Conservation (phyloP, 495 filamentous ascomycete genomes). For the Chaetomium tenue region DNA sequence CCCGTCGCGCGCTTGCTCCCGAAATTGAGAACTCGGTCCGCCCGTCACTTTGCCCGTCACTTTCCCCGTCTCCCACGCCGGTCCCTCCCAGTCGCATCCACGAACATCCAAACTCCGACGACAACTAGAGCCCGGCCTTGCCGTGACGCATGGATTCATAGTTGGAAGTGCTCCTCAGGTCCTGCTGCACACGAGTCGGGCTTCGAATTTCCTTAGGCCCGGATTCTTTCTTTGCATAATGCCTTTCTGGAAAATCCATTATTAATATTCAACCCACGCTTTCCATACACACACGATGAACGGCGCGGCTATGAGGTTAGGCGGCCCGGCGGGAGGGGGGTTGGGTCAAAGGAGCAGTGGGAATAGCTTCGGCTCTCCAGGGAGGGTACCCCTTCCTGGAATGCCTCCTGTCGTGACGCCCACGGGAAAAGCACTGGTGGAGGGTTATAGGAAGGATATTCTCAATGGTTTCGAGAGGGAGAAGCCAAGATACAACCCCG, state of each 20-base stretch:
- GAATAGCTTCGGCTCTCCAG: conserved; percentile 20
- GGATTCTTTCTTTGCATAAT: conserved; percentile 20
- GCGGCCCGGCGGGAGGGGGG: conserved; percentile 13
- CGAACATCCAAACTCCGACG: background rate
- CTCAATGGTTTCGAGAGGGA: conserved; percentile 46
- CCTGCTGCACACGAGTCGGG: background rate
- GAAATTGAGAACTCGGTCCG: background rate
- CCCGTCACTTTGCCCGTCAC: background rate
- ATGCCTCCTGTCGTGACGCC: conserved; percentile 30
- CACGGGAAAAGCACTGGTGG: conserved; percentile 41
- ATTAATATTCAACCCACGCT: background rate
- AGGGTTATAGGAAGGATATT: conserved; percentile 50
- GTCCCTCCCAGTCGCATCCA: background rate
- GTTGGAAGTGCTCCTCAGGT: background rate
- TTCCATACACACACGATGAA: conserved; percentile 22
- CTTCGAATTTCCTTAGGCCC: background rate
- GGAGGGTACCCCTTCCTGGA: conserved; percentile 15
- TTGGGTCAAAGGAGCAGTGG: background rate
- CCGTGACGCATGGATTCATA: background rate
- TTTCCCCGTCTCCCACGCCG: background rate
- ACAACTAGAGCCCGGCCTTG: background rate
- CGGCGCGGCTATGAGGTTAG: conserved; percentile 23
- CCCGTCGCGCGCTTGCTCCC: background rate
- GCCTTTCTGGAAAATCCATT: conserved; percentile 8
- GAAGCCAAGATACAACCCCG: conserved; percentile 48